Base-by-base conservation (phyloP, 75 land plant species). In the Ceratopteris richardii region DNA sequence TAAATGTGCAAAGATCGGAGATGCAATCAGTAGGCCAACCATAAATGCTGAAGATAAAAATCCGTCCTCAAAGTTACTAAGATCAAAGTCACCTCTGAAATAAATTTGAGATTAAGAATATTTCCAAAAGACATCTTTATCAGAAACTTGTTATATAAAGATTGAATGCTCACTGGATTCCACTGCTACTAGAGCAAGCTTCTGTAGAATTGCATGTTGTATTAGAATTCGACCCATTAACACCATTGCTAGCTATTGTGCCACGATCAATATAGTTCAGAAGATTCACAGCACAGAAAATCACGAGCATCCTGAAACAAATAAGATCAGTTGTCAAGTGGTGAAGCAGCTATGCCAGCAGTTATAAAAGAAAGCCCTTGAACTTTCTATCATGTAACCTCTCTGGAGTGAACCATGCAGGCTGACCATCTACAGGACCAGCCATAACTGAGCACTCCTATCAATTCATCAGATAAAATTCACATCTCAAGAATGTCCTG, bases 161-260 rank as follows among this genome's bases (percentile, higher is more conserved):
- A 24, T 26, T 21, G 51, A 66, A 43, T 19, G 43, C 88, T 73
- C 71, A 91, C 97, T 92, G 95, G 69, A 92, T 92, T 52, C 98
- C 98, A 70, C 62, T 72, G 66, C 94, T 95, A n/a, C 60, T 29
- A 42, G 67, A 71, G 75, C 98, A 92, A 16, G 74, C 54, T 21
- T 85, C 95, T 44, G 63, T 70, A 2, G 74, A 76, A 31, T 56
- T 51, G 61, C 98, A 92, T 36, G 79, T 74, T 3, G 66, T 21
- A 20, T 73, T 68, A 24, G 61, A 61, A 22, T 33, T 78, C 30
- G 79, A 82, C 10, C 98, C 98, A 75, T 94, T 94, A 7, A 94
- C 98, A 58, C 98, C 98, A 72, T 94, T 94, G 62, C 98, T 89
- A 17, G 98, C 98, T 43, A 94, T 89, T 9, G 72, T 81, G 51